Percentiles rank a stretch among this genome's conserved stretches.
Conservation (phyloP, 106 monocot genomes). For the Platanthera guangdongensis region DNA sequence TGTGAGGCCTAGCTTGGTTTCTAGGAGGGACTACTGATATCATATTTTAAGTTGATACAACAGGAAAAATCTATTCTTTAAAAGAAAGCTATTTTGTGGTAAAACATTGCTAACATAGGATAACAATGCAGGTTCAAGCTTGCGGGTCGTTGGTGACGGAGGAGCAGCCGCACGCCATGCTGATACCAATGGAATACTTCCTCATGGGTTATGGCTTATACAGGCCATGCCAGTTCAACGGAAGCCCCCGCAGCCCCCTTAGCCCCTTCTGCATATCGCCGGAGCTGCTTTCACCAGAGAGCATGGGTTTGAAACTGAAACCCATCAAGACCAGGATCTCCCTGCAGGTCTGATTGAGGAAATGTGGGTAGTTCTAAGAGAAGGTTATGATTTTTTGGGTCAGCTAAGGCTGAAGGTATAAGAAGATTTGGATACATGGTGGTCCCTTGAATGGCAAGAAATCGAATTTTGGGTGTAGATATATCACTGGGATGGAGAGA, state of each 20-base stretch:
- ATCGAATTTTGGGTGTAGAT: not conserved
- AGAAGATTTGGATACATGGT: not conserved
- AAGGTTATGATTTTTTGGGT: not conserved
- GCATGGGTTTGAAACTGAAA: constrained; percentile 93
- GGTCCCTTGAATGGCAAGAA: not conserved
- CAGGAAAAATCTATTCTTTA: not conserved
- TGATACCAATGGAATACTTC: constrained; percentile 79
- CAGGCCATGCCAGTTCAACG: constrained; percentile 44
- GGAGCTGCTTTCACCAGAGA: constrained; percentile 80
- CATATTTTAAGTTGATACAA: not conserved
- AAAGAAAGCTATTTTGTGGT: not conserved
- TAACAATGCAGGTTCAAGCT: constrained; percentile 55
- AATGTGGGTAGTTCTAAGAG: not conserved
- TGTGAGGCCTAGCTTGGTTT: too few relatives aligned
- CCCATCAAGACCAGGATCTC: constrained; percentile 79
- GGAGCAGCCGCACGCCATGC: constrained; percentile 90
- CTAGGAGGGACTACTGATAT: not conserved
- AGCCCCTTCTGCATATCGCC: constrained; percentile 69
- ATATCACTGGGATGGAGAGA: not conserved
- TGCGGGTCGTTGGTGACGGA: constrained; percentile 92
- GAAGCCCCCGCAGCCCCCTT: constrained; percentile 70
- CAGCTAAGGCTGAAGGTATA: not conserved
- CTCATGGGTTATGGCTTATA: constrained; percentile 74
- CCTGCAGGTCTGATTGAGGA: constrained; percentile 24
- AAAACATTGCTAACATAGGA: not conserved